Evolutionary conservation across 371 early-diverging fungal genomes (phyloP), one percentile per base, ranked within the genome.

Genomic region (Zancudomyces culisetae): DNA sequence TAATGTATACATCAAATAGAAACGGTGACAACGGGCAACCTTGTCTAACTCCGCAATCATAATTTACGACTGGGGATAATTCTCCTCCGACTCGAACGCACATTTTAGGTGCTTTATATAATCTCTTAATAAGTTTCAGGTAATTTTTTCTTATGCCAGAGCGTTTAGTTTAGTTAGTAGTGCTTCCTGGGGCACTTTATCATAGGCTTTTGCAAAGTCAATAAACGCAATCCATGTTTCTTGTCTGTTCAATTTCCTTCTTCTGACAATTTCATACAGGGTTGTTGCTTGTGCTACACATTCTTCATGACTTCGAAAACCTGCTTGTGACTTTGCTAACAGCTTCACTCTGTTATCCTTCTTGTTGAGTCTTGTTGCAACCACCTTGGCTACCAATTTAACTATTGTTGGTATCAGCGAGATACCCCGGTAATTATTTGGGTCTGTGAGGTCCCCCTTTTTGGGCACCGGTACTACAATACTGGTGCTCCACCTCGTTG

Each of bases 221-320:
- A 48, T 24, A 48, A 27, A 48, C 18, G 3, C 22, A 6, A 48
- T 48, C 22, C 48, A 26, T 48, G 22, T 48, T 48, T 2, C 3
- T n/a, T 26, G 3, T 18, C 22, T 8, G 13, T 26, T 26, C 3
- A 48, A n/a, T 18, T 48, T 48, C 10, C 28, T 48, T 13, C 27
- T 22, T n/a, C 26, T 22, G 4, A 48, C 48, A 6, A 48, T 19
- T 18, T 48, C 48, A n/a, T 48, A 48, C n/a, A 48, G 48, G 2
- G 28, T 24, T 3, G 48, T 48, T 2, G 27, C 48, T 24, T 48
- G 48, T 13, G 48, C 48, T 18, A 48, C 28, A n/a, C 48, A 48
- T 26, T 48, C 24, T 24, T 48, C 27, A 6, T 18, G 3, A 10
- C 18, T 27, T 13, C 48, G 6, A 28, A 48, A 48, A 2, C 22